Evolutionary conservation across 2,329 filamentous ascomycete species (phyloP), one percentile per base, ranked within the genome.

Genomic region (Chrysosporium keratinophilum): DNA sequence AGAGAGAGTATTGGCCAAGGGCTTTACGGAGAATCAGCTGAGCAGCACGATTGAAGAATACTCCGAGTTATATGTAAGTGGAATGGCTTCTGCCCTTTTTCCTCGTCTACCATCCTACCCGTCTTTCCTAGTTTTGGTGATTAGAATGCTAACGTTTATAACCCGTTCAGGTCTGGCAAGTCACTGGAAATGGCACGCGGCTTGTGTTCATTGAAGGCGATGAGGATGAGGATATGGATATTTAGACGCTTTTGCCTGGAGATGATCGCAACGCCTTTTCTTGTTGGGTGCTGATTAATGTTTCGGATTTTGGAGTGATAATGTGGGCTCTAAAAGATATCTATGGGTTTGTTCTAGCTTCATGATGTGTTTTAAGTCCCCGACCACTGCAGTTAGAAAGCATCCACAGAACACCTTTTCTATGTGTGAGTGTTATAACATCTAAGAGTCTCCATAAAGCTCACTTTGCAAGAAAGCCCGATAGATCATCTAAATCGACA

Each of bases 21-120:
- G 93, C 2, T 98, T 96, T 70, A 98, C 91, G 0, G 85, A 89
- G 60, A 88, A 97, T 70, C 90, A 98, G 70, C 89, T 95, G 74
- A 78, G 87, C 64, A 80, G 80, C 61, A 85, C 90, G 17, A 77
- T 98, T 66, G 85, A 95, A 58, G 91, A 95, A 74, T 97, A 98
- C 71, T 84, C 87, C 2, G 76, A 80, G 60, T 74, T 95, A 57
- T 87, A 95, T 75, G 93, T 97, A 76, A 88, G 90, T 84, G 60
- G 65, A 53, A 1, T 33, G 52, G 48, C 42, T 39, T 28, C 23
- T 7, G 23, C 23, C 23, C 23, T 7, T 28, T n/a, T 23, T 15
- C 41, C 33, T 6, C 15, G 10, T 19, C 20, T 39, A 15, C 19
- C 9, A 9, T 15, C 12, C 15, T 17, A 10, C 12, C 37, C 15